Base-by-base conservation (phyloP, 495 filamentous ascomycete species). In the Tuber melanosporum region DNA sequence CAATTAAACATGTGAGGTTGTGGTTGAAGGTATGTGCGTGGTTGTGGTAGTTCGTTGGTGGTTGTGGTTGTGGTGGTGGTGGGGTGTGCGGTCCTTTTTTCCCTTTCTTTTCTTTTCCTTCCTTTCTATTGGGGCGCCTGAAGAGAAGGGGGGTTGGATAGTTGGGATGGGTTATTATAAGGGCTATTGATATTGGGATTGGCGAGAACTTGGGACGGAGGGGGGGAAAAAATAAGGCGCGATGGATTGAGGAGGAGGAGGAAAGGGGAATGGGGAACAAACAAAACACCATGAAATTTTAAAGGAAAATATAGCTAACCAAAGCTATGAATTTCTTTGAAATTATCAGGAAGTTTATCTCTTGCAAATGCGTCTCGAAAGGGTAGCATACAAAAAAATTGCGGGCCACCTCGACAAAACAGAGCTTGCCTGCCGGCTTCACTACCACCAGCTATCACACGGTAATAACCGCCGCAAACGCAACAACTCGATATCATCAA, bases 321-420 rank as follows among this genome's bases (percentile, higher is more conserved):
- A 44, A 43, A 62, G 57, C 36, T 73, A 73, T 75, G 41, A 44
- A 43, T 62, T 72, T 78, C 57, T 66, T 66, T 66, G 57, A 66
- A 66, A 66, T 66, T 7, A 66, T 79, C 80, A 94, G 92, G 92
- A 94, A 86, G 88, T 90, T n/a, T 94, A 94, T 84, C 90, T 94
- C 52, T 88, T 94, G 77, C 91, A 93, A 83, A 94, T 92, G 76
- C 90, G 92, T 62, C 88, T 91, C 83, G 91, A 94, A 79, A 94
- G 94, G 85, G 92, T 94, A 89, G 92, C 92, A 1, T 94, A 94
- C 85, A 94, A 94, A 88, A 92, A 94, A 80, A 94, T 94, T 82
- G 92, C 92, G 75, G 89, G 90, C 75, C 90, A 93, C 79, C 85
- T 94, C 77, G 93, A 93, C 85, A 94, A 94, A 87, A 94, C 92